Evolutionary conservation across 169 alveolate species (phyloP), one percentile per base, ranked within the genome.

Genomic region (Plasmodium vivax): DNA sequence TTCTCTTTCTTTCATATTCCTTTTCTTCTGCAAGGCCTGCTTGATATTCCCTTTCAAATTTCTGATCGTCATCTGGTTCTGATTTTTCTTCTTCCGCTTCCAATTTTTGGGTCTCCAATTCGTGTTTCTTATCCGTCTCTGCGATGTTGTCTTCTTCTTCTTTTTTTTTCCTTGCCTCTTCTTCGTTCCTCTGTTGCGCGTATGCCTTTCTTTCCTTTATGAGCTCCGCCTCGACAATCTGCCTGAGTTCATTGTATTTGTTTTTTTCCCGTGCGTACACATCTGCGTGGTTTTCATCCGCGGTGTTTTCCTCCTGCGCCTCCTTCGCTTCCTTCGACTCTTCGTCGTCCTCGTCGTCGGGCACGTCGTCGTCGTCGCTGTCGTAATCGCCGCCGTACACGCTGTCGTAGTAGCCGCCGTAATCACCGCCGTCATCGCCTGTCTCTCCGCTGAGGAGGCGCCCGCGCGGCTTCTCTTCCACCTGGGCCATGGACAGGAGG

Each of bases 91-190:
- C 94, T 41, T 88, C 83, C 45, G 80, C 54, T 88, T 77, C 94
- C 77, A 80, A 77, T 41, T 79, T 7, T 19, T 81, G 68, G 45
- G 90, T 80, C 72, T 77, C 83, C 74, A 62, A 23, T 80, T 88
- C 94, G 32, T 88, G 83, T 58, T 88, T 54, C 58, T 6, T 43
- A 12, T 88, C 84, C 12, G 32, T 68, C 1, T 19, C 77, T 51
- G 12, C 93, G 27, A 19, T 75, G n/a, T 23, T 9, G 14, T 88
- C 94, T 2, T 80, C 84, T 88, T 80, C 83, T 45, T 80, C 85
- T 80, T 73, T 72, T 54, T 85, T 54, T n/a, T 5, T 27, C 23
- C 45, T 80, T 58, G 23, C 23, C 34, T 36, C 47, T 80, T 68
- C 79, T 38, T 88, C 84, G 9, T 73, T n/a, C 75, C 3, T 56